Percentiles rank a stretch among this genome's conserved stretches.
These are phyloP conservation scores for Calonectria multiphialidica DNA, from an alignment of 2,329 filamentous ascomycete species.

Conservation along the genomic window DNA sequence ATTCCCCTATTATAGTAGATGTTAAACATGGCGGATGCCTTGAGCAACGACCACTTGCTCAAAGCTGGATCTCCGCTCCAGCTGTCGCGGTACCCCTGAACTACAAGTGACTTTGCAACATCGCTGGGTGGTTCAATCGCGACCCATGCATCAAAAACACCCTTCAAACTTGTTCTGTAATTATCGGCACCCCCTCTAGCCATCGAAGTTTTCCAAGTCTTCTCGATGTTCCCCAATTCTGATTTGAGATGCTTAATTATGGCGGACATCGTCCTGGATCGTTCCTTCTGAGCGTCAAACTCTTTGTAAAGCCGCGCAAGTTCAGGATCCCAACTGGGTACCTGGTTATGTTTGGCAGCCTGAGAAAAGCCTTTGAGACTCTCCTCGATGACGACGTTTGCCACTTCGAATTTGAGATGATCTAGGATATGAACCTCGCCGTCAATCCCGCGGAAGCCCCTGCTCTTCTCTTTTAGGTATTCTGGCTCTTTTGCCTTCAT, in stretches of 20 bases:
- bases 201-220: conserved; percentile 50
- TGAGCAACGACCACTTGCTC: conserved; percentile 61
- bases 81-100: conserved; percentile 43
- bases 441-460: conserved; percentile 26
- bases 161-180: conserved; percentile 45
- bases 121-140: conserved; percentile 52
- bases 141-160: conserved; percentile 56
- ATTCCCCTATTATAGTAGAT: conserved; percentile 43
- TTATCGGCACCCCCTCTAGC: conserved; percentile 45
- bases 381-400: conserved; percentile 54
- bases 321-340: conserved; percentile 52
- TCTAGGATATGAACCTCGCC: conserved; percentile 69
- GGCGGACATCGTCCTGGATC: conserved; percentile 43
- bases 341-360: conserved; percentile 27
- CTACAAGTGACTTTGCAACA: conserved; percentile 38
- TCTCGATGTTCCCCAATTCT: conserved; percentile 46
- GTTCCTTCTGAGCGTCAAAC: conserved; percentile 47
- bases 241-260: conserved; percentile 50
- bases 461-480: conserved; percentile 57
- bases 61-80: conserved; percentile 41
- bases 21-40: conserved; percentile 63
- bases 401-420: conserved; percentile 68
- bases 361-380: conserved; percentile 51
- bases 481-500: conserved; percentile 51
- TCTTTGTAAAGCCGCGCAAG: conserved; percentile 48